Evolutionary conservation across 345 rosid species (phyloP).

Genomic region (Cardiospermum halicacabum): DNA sequence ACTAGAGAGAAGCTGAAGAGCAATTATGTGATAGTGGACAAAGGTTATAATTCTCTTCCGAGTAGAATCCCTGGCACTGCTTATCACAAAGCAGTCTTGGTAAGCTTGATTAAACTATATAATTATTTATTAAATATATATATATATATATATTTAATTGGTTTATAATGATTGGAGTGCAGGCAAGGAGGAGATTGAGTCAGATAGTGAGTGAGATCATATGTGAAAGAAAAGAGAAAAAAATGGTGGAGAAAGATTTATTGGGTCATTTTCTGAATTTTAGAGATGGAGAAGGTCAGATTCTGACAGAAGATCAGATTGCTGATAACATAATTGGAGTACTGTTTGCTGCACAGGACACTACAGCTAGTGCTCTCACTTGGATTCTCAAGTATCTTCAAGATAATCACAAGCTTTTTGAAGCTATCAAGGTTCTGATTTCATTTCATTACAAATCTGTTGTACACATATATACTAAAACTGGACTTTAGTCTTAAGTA

Average conservation of each 20-base stretch:
- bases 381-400: constrained; percentile 83
- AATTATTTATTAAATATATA: neutral
- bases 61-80: constrained; percentile 62
- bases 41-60: constrained; percentile 88
- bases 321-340: constrained; percentile 84
- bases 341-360: constrained; percentile 88
- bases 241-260: constrained; percentile 33
- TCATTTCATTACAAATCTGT: no score
- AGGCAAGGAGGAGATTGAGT: constrained; percentile 68
- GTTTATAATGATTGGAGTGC: neutral
- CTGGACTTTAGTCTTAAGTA: neutral
- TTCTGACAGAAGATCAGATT: constrained; percentile 45
- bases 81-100: constrained; percentile 64
- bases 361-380: constrained; percentile 78
- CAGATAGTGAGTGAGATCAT: constrained; percentile 55
- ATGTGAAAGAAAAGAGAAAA: constrained; percentile 55
- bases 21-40: constrained; percentile 61
- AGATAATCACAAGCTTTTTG: constrained; percentile 51
- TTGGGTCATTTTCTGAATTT: constrained; percentile 53
- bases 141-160: neutral
- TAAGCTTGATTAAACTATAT: constrained; percentile 14
- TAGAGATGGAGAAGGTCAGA: constrained; percentile 39
- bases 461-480: neutral
- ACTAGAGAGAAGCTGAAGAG: constrained; percentile 46
- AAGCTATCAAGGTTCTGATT: constrained; percentile 59